Conservation (phyloP, 129 eudicot genomes). For the Heracleum sosnowskyi region DNA sequence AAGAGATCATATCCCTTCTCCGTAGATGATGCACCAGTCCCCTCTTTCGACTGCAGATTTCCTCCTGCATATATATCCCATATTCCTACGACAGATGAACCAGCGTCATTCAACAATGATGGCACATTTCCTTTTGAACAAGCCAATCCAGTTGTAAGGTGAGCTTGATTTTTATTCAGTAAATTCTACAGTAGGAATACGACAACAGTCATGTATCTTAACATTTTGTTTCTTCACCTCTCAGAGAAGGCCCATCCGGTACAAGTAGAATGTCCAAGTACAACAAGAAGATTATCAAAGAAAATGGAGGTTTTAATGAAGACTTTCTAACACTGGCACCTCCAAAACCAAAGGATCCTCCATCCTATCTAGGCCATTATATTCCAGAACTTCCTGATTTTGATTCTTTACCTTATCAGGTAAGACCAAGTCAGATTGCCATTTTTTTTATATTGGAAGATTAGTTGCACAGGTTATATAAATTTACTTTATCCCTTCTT, state of each 20-base stretch:
- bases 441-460: background rate
- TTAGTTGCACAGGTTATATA: background rate
- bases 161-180: slow-evolving; percentile 12
- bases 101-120: slow-evolving; percentile 43
- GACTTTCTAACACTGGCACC: slow-evolving; percentile 63
- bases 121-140: slow-evolving; percentile 24
- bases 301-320: slow-evolving; percentile 32
- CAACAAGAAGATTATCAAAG: slow-evolving; percentile 10
- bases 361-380: slow-evolving; percentile 21
- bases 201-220: slow-evolving; percentile 7
- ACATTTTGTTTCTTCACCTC: slow-evolving; percentile 4
- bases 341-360: slow-evolving; percentile 34
- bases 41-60: slow-evolving; percentile 39
- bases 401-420: slow-evolving; percentile 28
- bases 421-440: slow-evolving; percentile 6
- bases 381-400: slow-evolving; percentile 19
- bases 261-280: slow-evolving; percentile 22
- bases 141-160: slow-evolving; percentile 37
- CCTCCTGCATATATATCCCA: slow-evolving; percentile 24
- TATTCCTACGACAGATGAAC: slow-evolving; percentile 31
- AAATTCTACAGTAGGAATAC: background rate
- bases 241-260: slow-evolving; percentile 42
- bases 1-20: slow-evolving; percentile 65
- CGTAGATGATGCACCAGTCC: slow-evolving; percentile 40
- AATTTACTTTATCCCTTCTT: background rate